Evolutionary conservation across 2,329 filamentous ascomycete genomes (phyloP).

Genomic region (Grosmannia clavigera): DNA sequence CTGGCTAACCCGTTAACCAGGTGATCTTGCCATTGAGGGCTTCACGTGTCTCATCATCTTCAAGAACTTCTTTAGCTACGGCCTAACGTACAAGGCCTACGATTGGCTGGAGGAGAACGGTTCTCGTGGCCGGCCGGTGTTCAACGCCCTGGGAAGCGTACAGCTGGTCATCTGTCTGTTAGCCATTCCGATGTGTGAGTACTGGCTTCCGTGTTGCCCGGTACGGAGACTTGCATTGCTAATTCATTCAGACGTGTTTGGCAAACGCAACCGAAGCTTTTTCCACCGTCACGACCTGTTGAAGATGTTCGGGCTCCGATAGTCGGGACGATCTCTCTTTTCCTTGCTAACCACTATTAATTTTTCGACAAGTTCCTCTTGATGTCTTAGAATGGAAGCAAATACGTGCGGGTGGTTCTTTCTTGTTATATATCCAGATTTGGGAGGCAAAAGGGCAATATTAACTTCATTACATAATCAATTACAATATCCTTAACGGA

Average conservation of each 20-base stretch:
- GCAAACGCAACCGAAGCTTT: slow-evolving; percentile 64
- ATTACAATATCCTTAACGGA: background rate
- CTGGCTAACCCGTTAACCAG: slow-evolving; percentile 23
- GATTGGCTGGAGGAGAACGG: slow-evolving; percentile 63
- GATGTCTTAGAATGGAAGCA: background rate
- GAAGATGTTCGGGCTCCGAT: slow-evolving; percentile 21
- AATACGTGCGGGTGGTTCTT: background rate
- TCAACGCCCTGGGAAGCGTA: slow-evolving; percentile 61
- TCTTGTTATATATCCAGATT: background rate
- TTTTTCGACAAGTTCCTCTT: background rate
- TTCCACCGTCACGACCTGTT: slow-evolving; percentile 66
- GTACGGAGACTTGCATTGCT: background rate
- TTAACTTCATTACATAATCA: background rate
- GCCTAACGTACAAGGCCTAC: slow-evolving; percentile 72
- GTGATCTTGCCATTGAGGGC: slow-evolving; percentile 70
- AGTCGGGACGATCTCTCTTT: background rate
- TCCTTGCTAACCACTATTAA: background rate
- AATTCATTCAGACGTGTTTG: slow-evolving; percentile 51
- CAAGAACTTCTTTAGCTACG: slow-evolving; percentile 89
- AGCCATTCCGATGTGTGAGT: slow-evolving; percentile 64
- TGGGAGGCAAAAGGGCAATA: background rate
- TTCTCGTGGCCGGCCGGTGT: slow-evolving; percentile 39
- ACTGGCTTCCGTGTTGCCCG: slow-evolving; percentile 18
- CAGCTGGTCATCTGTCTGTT: slow-evolving; percentile 66
- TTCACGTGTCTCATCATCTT: slow-evolving; percentile 87